Percentiles rank a stretch among this genome's conserved stretches.
Evolutionary conservation across 805 yeast species (phyloP).

Genomic region (Candida incommunis): DNA sequence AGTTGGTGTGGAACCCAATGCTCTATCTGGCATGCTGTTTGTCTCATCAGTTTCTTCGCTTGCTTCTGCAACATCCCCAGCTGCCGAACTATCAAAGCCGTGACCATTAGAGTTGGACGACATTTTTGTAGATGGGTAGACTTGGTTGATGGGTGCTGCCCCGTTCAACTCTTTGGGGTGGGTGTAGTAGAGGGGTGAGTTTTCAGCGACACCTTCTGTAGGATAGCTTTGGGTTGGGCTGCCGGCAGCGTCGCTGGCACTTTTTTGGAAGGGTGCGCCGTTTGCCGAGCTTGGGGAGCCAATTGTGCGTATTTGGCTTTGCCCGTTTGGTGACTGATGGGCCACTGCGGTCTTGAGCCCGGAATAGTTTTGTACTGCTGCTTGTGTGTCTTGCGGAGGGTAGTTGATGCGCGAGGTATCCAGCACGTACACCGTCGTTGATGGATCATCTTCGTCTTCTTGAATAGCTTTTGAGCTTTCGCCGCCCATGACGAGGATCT

Average conservation of each 20-base stretch:
- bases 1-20: not conserved
- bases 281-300: not conserved
- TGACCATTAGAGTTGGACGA: not conserved
- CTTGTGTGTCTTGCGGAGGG: conserved; percentile 21
- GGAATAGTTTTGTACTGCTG: not conserved
- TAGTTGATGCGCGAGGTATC: conserved; percentile 36
- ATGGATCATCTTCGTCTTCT: conserved; percentile 33
- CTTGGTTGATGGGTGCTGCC: not conserved
- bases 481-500: conserved; percentile 82
- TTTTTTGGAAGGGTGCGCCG: not conserved
- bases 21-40: not conserved
- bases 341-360: not conserved
- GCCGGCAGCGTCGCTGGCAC: not conserved
- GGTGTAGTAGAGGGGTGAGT: conserved; percentile 2
- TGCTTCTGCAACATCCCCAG: not conserved
- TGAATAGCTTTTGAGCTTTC: conserved; percentile 44
- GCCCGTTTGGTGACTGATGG: not conserved
- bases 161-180: not conserved
- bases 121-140: not conserved
- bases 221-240: not conserved
- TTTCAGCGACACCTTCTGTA: not conserved
- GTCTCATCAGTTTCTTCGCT: not conserved
- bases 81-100: not conserved
- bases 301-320: not conserved
- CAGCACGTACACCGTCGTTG: conserved; percentile 45